Evolutionary conservation across 352 stramenopile species (phyloP).

Genomic region (Globisporangium yorkense): DNA sequence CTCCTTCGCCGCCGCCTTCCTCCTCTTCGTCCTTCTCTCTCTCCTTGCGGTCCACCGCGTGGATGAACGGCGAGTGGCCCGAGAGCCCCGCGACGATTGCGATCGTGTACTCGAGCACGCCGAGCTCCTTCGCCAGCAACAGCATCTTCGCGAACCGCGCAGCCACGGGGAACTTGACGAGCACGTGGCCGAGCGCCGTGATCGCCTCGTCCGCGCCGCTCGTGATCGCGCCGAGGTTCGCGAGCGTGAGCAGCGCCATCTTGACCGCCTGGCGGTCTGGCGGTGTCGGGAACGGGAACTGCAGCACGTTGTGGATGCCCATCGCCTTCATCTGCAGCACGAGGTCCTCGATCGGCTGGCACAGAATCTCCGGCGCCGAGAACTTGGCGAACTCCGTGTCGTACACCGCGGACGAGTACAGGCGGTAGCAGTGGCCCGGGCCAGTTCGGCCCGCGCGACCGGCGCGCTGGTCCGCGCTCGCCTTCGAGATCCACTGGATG

Average conservation of each 20-base stretch:
- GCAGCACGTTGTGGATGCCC: constrained; percentile 92
- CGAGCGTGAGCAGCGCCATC: constrained; percentile 81
- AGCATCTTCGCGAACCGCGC: constrained; percentile 90
- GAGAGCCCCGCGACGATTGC: constrained; percentile 73
- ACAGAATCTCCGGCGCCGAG: constrained; percentile 86
- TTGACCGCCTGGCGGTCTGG: constrained; percentile 87
- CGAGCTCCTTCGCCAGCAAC: constrained; percentile 64
- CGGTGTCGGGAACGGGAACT: constrained; percentile 96
- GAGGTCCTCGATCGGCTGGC: constrained; percentile 93
- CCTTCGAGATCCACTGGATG: constrained; percentile 88
- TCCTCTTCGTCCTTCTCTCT: constrained; percentile 31
- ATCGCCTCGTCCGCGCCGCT: constrained; percentile 58
- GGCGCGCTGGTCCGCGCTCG: constrained; percentile 83
- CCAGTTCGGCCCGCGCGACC: constrained; percentile 94
- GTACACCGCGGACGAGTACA: constrained; percentile 97
- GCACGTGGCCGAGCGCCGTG: constrained; percentile 68
- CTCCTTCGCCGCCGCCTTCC: constrained; percentile 13
- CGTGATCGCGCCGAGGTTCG: constrained; percentile 67
- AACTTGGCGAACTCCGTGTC: constrained; percentile 92
- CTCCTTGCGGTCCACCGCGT: constrained; percentile 48
- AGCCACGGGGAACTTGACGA: constrained; percentile 86
- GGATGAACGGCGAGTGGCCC: constrained; percentile 71
- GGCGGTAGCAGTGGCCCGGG: constrained; percentile 96
- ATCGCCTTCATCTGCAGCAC: constrained; percentile 98
- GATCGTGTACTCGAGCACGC: constrained; percentile 75